These are phyloP conservation scores for Allium cepa DNA, from an alignment of 106 monocot species.

Conservation along the genomic window DNA sequence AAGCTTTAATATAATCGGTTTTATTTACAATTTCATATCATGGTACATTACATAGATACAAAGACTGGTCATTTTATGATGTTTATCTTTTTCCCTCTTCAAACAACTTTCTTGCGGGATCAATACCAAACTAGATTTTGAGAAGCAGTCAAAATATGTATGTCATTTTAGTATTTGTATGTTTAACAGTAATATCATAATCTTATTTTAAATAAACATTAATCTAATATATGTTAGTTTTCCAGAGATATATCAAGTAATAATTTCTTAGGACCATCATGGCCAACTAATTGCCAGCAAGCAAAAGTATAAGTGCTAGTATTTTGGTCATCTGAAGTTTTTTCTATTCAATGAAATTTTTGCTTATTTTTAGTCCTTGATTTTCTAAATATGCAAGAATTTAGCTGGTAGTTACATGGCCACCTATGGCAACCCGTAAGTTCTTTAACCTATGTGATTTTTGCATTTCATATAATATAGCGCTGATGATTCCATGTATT, in stretches of 20 bases:
- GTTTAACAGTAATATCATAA: too few relatives aligned
- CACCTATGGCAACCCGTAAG: constrained; percentile 22
- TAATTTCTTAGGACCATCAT: constrained; percentile 15
- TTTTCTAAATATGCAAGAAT: constrained; percentile 23
- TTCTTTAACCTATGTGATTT: neutral
- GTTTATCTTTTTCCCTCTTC: constrained; percentile 4
- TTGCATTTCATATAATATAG: neutral
- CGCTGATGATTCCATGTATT: neutral
- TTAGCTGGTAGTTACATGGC: constrained; percentile 33
- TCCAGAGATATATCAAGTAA: constrained; percentile 45
- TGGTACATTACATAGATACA: constrained; percentile 13
- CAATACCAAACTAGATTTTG: constrained; percentile 36
- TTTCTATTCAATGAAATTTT: neutral
- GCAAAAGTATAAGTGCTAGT: constrained; percentile 14
- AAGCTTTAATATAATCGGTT: neutral
- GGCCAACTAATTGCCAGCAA: constrained; percentile 17
- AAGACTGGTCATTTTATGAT: too few relatives aligned
- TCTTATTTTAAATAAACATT: too few relatives aligned
- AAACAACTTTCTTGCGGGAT: constrained; percentile 35
- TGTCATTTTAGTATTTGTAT: neutral
- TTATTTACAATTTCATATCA: neutral
- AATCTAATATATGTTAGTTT: neutral
- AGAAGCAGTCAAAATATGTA: constrained; percentile 26
- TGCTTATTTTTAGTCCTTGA: too few relatives aligned
- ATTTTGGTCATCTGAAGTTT: neutral